Base-by-base conservation (phyloP, 371 early-diverging fungal species). In the Mortierella sp. region DNA sequence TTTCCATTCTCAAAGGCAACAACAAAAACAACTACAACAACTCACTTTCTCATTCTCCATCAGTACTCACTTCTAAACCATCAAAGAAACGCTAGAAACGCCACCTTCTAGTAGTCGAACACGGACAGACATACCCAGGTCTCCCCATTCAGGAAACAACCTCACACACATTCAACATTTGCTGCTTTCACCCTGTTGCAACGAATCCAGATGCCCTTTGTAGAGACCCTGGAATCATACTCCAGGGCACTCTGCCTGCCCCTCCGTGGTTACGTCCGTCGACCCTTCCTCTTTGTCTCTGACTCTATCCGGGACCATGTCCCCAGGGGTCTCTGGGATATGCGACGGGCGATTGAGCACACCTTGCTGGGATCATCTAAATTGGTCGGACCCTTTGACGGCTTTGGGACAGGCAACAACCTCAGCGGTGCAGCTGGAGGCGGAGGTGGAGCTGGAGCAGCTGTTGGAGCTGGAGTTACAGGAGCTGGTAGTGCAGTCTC, bases 221-320 rank as follows among this genome's bases (percentile, higher is more conserved):
- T 87, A 57, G 87, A 87, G 80, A 79, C 87, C 87, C 87, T 87
- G 87, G 87, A 87, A 83, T 80, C 83, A 45, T 87, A 83, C 83
- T 87, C 87, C 83, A 87, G 87, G 87, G 87, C 87, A 48, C 83
- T 87, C 80, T 85, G 82, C 80, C 75, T 87, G 45, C 87, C 87
- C 50, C 54, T 87, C 63, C 83, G 87, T 16, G 81, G 78, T 55
- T 87, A 83, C 52, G 79, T 87, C 60, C 87, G 83, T 68, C 80
- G 79, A 10, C 87, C 87, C 70, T 87, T 87, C 70, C 87, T 78
- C 68, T 78, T 80, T 71, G 79, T 76, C 38, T 74, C 87, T 74
- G 83, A 83, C 26, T 73, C 79, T 47, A 80, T 87, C 73, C 87
- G 87, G 44, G 78, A 75, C 50, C 76, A 87, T 72, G 68, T 82